phyloP scores from a whole-genome alignment of 768 basidiomycete genomes.

The Amanita fuliginea region DNA sequence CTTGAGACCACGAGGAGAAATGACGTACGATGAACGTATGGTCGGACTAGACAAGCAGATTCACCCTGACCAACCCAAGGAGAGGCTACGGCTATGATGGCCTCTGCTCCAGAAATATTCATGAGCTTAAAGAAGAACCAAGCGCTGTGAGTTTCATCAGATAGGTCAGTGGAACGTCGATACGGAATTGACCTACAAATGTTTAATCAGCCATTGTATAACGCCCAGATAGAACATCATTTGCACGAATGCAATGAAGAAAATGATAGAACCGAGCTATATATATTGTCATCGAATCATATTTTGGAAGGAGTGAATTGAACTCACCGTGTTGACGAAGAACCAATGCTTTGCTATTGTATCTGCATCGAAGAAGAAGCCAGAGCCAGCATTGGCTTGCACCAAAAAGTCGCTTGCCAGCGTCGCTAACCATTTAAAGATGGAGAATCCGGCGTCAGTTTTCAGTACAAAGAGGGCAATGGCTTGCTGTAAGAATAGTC shows the following conservation, averaged over 20 bases:
- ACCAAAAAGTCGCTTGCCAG: conserved; percentile 70
- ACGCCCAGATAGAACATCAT: conserved; percentile 86
- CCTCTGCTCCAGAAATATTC: conserved; percentile 88
- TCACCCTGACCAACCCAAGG: conserved; percentile 93
- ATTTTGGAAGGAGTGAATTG: neutral
- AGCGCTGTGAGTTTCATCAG: conserved; percentile 39
- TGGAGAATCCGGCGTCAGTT: conserved; percentile 65
- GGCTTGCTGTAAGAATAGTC: conserved; percentile 77
- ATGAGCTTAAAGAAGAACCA: conserved; percentile 92
- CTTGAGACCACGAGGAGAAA: conserved; percentile 5
- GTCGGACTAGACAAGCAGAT: conserved; percentile 75
- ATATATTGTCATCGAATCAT: neutral
- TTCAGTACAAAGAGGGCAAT: conserved; percentile 88
- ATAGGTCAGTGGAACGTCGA: neutral
- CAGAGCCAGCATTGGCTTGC: conserved; percentile 57
- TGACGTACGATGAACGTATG: conserved; percentile 57
- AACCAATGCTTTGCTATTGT: conserved; percentile 68
- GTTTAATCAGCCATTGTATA: conserved; percentile 88
- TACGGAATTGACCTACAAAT: conserved; percentile 45
- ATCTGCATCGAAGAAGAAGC: conserved; percentile 72
- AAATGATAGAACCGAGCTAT: conserved; percentile 72
- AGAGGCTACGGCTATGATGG: conserved; percentile 84
- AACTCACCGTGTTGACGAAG: conserved; percentile 65
- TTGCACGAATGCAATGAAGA: conserved; percentile 89
- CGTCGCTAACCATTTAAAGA: conserved; percentile 77